Conservation (phyloP, 306 rosid genomes). For the Quercus suber region DNA sequence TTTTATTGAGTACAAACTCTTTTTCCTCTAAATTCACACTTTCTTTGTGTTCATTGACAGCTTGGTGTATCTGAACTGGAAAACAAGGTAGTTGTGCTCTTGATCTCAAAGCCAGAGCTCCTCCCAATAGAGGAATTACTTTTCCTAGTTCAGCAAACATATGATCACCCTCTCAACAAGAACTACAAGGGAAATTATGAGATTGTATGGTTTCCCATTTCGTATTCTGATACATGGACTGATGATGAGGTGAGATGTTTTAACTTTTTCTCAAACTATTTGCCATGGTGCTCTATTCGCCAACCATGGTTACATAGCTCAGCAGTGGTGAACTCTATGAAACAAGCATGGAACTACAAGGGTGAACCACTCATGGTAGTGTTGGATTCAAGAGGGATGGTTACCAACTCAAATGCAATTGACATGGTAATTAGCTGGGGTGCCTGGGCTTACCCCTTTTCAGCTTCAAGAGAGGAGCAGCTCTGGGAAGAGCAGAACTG, state of each 20-base stretch:
- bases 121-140: conserved; percentile 34
- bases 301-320: conserved; percentile 48
- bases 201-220: conserved; percentile 64
- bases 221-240: conserved; percentile 53
- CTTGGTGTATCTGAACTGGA: conserved; percentile 46
- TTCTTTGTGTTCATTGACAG: conserved; percentile 32
- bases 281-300: conserved; percentile 56
- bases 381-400: conserved; percentile 54
- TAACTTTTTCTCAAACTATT: conserved; percentile 31
- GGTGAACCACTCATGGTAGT: conserved; percentile 45
- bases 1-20: not conserved
- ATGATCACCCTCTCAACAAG: conserved; percentile 42
- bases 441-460: conserved; percentile 46
- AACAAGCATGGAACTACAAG: conserved; percentile 46
- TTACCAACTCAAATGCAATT: conserved; percentile 44
- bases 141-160: conserved; percentile 57
- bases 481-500: conserved; percentile 49
- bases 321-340: conserved; percentile 36
- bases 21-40: conserved; percentile 3
- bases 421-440: conserved; percentile 61
- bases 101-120: conserved; percentile 52
- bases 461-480: conserved; percentile 44
- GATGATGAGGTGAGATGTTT: conserved; percentile 43
- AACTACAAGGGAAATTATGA: conserved; percentile 28
- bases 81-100: conserved; percentile 44